These are phyloP conservation scores for Wilhelminamyces savonicus DNA, from an alignment of 805 yeast genomes.

Conservation along the genomic window DNA sequence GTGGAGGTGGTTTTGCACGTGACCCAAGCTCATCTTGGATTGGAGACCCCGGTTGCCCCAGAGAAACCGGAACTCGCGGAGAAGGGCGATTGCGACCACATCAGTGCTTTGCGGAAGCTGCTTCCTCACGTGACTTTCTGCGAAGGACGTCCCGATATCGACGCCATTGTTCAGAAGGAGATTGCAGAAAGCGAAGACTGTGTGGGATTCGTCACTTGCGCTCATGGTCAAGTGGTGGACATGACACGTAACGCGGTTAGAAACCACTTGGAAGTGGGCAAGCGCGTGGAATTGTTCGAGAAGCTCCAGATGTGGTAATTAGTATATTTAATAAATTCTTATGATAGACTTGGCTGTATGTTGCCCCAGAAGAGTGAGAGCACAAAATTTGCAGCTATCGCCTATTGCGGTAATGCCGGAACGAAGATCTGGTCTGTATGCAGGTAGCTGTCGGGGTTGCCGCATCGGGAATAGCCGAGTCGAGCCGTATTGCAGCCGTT, in stretches of 20 bases:
- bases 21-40: constrained; percentile 1
- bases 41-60: too few relatives aligned
- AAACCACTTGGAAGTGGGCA: constrained; percentile 17
- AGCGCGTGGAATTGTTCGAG: constrained; percentile 31
- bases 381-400: too few relatives aligned
- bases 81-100: too few relatives aligned
- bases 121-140: constrained; percentile 36
- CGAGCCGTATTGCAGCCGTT: too few relatives aligned
- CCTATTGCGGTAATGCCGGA: too few relatives aligned
- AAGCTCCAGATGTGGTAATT: constrained; percentile 30
- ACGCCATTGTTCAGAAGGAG: constrained; percentile 28
- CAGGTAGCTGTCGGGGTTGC: too few relatives aligned
- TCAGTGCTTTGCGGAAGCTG: constrained; percentile 11
- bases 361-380: too few relatives aligned
- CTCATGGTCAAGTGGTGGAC: constrained; percentile 39
- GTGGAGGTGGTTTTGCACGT: constrained; percentile 34
- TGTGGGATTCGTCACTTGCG: constrained; percentile 44
- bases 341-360: too few relatives aligned
- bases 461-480: too few relatives aligned
- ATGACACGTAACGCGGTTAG: constrained; percentile 22
- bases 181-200: constrained; percentile 31
- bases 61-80: constrained; percentile 6
- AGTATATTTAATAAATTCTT: too few relatives aligned
- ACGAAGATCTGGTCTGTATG: too few relatives aligned
- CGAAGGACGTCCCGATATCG: constrained; percentile 38